Conservation (phyloP, 2,329 filamentous ascomycete genomes). For the Pseudogymnoascus sp. region DNA sequence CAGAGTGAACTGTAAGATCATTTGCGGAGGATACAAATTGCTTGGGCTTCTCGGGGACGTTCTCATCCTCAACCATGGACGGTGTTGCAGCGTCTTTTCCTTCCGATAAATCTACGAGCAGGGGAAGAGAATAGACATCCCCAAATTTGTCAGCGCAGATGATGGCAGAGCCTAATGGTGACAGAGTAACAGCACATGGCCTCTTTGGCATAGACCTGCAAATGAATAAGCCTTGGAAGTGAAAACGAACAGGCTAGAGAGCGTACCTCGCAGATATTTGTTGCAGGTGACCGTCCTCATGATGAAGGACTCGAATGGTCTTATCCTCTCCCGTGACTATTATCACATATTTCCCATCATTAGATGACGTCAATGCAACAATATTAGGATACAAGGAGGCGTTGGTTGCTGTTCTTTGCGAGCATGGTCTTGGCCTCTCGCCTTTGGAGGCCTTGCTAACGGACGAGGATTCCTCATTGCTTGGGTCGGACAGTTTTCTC, state of each 20-base stretch:
- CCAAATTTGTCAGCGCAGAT: slow-evolving; percentile 91
- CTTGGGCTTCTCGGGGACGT: slow-evolving; percentile 16
- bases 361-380: slow-evolving; percentile 57
- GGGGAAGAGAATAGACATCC: slow-evolving; percentile 83
- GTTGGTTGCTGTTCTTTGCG: slow-evolving; percentile 17
- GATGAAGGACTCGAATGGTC: slow-evolving; percentile 71
- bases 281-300: slow-evolving; percentile 54
- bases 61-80: neutral
- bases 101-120: slow-evolving; percentile 39
- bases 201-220: slow-evolving; percentile 78
- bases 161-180: slow-evolving; percentile 63
- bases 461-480: slow-evolving; percentile 1
- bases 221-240: slow-evolving; percentile 24
- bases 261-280: slow-evolving; percentile 37
- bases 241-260: slow-evolving; percentile 12
- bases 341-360: slow-evolving; percentile 60
- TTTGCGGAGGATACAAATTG: slow-evolving; percentile 46
- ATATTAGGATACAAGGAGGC: slow-evolving; percentile 55
- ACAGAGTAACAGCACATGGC: slow-evolving; percentile 67
- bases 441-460: neutral
- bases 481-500: slow-evolving; percentile 23
- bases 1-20: slow-evolving; percentile 54
- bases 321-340: slow-evolving; percentile 90
- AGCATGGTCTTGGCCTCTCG: slow-evolving; percentile 16
- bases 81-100: slow-evolving; percentile 14